Base-by-base conservation (phyloP, 768 basidiomycete species). In the Pisolithus albus region DNA sequence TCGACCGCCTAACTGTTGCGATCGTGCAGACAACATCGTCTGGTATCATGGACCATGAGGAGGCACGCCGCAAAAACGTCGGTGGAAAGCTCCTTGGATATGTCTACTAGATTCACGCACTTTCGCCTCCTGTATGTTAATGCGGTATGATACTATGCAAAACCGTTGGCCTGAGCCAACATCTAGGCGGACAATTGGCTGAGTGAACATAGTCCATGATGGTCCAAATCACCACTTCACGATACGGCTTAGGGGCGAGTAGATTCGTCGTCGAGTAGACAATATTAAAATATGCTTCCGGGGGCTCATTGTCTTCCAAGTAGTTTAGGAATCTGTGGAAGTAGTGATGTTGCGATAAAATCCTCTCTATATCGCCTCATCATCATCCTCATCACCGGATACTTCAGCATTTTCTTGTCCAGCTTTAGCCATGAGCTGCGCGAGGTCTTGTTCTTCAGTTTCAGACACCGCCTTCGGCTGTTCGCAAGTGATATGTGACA, bases 401-500 rank as follows among this genome's bases (percentile, higher is more conserved):
- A 97, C 91, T 64, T 99, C 94, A 5, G 85, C 90, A 66, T 99
- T 99, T 72, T 96, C 95, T 64, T 83, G 79, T 52, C 87, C 87
- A 18, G 87, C 93, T 68, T 92, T 89, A 37, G 88, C 91, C 95
- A 99, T 97, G 61, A 96, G 86, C 57, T 92, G 88, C 1, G 92
- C 94, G 56, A 99, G 81, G 66, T 97, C 96, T 58, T 92, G 88
- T 68, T 99, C 96, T 72, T 99, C 96, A 5, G 89, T 90, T 68
- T 97, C 96, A 23, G 91, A 93, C 36, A 99, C 88, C 2, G 95
- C 92, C 77, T 98, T 98, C 54, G 96, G 96, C 92, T 96, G 59
- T 28, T 34, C 18, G 54, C 46, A 47, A 23, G 38, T 36, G 19
- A 10, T 8, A n/a, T 39, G 44, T 39, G 34, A 15, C 11, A 5